Percentiles rank a stretch among this genome's conserved stretches.
phyloP scores from a whole-genome alignment of 1,139 yeast species.

The Diutina catenulata region DNA sequence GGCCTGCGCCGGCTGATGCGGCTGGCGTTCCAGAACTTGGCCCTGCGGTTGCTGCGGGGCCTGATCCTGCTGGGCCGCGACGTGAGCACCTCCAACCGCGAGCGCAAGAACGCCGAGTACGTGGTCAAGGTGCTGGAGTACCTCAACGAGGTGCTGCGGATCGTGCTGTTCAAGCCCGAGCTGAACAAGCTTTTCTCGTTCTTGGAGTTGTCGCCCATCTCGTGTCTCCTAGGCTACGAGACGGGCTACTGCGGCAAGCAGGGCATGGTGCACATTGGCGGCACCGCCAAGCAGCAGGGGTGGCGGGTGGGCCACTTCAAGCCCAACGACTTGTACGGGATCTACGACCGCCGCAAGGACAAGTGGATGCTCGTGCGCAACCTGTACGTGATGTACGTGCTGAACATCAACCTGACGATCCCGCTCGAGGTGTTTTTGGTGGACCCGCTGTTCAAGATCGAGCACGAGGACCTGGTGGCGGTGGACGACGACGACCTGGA shows the following conservation, averaged over 20 bases:
- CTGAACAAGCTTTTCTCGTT: conserved; percentile 75
- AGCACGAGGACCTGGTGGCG: conserved; percentile 17
- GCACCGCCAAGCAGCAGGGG: conserved; percentile 80
- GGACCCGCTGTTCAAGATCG: conserved; percentile 55
- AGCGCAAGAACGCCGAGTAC: conserved; percentile 24
- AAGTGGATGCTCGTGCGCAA: conserved; percentile 88
- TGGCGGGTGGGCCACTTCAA: conserved; percentile 92
- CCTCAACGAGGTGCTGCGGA: conserved; percentile 45
- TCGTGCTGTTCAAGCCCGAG: conserved; percentile 63
- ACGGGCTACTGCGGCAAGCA: conserved; percentile 79
- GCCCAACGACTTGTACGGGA: conserved; percentile 66
- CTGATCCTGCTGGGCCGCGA: background rate
- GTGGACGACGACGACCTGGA: conserved; percentile 31
- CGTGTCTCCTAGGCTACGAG: conserved; percentile 75
- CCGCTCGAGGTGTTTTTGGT: conserved; percentile 86
- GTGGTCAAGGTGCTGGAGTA: conserved; percentile 44
- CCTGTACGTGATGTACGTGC: conserved; percentile 76
- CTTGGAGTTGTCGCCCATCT: conserved; percentile 81
- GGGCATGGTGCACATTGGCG: conserved; percentile 69
- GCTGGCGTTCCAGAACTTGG: background rate
- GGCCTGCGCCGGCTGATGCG: background rate
- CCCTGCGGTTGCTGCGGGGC: background rate
- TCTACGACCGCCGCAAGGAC: conserved; percentile 81
- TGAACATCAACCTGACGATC: conserved; percentile 75
- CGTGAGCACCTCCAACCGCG: background rate